Percentiles rank a stretch among this genome's conserved stretches.
These are phyloP conservation scores for Hordeum pubiflorum DNA, from an alignment of 202 grass and related monocot species.

Conservation along the genomic window DNA sequence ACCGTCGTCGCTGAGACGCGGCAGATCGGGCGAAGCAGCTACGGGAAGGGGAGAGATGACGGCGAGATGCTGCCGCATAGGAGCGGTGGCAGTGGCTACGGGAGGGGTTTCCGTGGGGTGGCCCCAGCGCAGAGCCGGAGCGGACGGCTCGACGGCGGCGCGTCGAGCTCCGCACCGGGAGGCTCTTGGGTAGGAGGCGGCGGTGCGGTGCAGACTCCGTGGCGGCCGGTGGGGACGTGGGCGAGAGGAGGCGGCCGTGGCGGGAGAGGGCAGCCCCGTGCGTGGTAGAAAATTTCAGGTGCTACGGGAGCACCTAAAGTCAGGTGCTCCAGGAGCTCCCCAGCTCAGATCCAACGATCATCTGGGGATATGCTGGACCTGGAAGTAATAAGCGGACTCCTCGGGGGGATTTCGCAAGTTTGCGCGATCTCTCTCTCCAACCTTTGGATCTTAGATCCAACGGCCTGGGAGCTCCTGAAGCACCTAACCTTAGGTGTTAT, in stretches of 20 bases:
- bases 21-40: not conserved
- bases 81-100: not conserved
- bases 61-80: not conserved
- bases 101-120: not conserved
- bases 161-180: not conserved
- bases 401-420: too few species aligned
- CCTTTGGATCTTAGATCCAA: too few species aligned
- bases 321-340: too few species aligned
- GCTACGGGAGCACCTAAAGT: too few species aligned
- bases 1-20: not conserved
- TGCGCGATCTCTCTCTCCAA: too few species aligned
- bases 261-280: not conserved
- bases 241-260: conserved; percentile 5
- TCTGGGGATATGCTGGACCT: too few species aligned
- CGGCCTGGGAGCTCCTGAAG: too few species aligned
- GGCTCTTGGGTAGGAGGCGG: not conserved
- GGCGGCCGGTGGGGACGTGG: not conserved
- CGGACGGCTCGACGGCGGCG: not conserved
- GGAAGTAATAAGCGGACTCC: too few species aligned
- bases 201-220: not conserved
- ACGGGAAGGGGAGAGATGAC: not conserved
- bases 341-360: too few species aligned
- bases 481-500: too few species aligned
- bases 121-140: not conserved
- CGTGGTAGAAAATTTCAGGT: not conserved